These are phyloP conservation scores for Cutaneotrichosporon mucoides DNA, from an alignment of 1,284 basidiomycete genomes.

Conservation along the genomic window DNA sequence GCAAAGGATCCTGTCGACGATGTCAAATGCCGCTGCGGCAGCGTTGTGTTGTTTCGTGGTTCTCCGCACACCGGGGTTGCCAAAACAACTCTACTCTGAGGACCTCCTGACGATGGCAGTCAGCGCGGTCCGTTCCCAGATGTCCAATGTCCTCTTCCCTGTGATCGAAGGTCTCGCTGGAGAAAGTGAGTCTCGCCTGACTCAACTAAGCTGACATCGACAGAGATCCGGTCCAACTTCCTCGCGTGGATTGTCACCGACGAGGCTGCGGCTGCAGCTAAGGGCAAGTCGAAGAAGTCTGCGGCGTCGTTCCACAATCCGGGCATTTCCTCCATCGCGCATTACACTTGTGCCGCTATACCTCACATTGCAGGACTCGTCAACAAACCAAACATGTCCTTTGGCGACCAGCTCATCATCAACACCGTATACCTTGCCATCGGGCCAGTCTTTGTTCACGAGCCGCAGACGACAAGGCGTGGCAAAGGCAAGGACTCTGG, in stretches of 20 bases:
- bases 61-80: slow-evolving; percentile 68
- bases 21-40: slow-evolving; percentile 67
- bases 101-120: slow-evolving; percentile 80
- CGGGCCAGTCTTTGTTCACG: slow-evolving; percentile 83
- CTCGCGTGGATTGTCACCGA: slow-evolving; percentile 58
- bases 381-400: slow-evolving; percentile 55
- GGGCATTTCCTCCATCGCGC: slow-evolving; percentile 58
- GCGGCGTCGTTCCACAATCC: slow-evolving; percentile 47
- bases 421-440: slow-evolving; percentile 86
- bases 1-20: slow-evolving; percentile 55
- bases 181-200: slow-evolving; percentile 28
- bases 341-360: slow-evolving; percentile 58
- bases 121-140: slow-evolving; percentile 68
- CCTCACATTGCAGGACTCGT: slow-evolving; percentile 48
- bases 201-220: neutral
- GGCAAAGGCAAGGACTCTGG: slow-evolving; percentile 56
- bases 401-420: slow-evolving; percentile 84
- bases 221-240: slow-evolving; percentile 51
- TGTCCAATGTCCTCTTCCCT: slow-evolving; percentile 76
- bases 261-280: slow-evolving; percentile 42
- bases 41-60: slow-evolving; percentile 76
- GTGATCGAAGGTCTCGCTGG: slow-evolving; percentile 70
- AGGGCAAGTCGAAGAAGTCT: slow-evolving; percentile 13
- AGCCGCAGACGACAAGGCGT: slow-evolving; percentile 53
- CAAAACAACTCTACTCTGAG: slow-evolving; percentile 86